Evolutionary conservation across 345 rosid species (phyloP).

Genomic region (Gossypium thurberi): DNA sequence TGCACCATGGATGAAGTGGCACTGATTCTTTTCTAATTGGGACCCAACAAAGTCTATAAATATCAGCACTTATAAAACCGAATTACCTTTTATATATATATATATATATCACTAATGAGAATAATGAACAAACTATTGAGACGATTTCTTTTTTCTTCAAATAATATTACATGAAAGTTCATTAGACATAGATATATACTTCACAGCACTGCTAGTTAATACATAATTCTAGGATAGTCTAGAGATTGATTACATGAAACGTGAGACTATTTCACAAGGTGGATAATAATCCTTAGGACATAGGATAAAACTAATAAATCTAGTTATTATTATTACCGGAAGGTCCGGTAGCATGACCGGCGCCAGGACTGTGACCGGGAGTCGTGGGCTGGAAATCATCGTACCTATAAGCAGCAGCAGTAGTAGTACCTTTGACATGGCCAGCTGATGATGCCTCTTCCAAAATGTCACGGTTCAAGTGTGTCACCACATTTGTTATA

Average conservation of each 20-base stretch:
- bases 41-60: too few relatives aligned
- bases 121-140: too few relatives aligned
- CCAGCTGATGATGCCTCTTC: not conserved
- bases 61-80: too few relatives aligned
- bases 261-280: not conserved
- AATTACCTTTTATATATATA: too few relatives aligned
- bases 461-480: too few relatives aligned
- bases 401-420: not conserved
- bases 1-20: too few relatives aligned
- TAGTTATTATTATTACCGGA: not conserved
- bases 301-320: not conserved
- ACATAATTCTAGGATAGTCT: not conserved
- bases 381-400: constrained; percentile 41
- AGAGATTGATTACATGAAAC: not conserved
- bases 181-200: not conserved
- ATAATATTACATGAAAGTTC: not conserved
- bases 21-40: too few relatives aligned
- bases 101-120: too few relatives aligned
- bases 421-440: not conserved
- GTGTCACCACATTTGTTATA: not conserved
- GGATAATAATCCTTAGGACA: not conserved
- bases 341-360: constrained; percentile 41
- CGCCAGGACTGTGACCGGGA: constrained; percentile 58
- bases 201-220: not conserved
- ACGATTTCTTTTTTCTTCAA: too few relatives aligned